Percentiles rank a stretch among this genome's conserved stretches.
Evolutionary conservation across 768 basidiomycete genomes (phyloP).

Genomic region (Lepiota brunneoincarnata): DNA sequence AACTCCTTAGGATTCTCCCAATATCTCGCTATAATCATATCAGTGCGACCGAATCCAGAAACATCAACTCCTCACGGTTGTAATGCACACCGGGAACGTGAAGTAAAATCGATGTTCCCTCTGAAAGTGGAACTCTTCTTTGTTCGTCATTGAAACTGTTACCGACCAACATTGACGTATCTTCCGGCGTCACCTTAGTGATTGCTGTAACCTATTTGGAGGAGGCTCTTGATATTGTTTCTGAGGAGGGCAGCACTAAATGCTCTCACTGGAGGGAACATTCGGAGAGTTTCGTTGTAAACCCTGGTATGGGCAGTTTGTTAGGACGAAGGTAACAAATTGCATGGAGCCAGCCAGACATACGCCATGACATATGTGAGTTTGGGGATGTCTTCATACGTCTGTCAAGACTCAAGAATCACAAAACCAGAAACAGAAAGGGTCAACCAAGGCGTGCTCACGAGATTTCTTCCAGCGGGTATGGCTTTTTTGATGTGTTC

Average conservation of each 20-base stretch:
- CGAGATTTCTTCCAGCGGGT: slow-evolving; percentile 28
- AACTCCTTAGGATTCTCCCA: slow-evolving; percentile 53
- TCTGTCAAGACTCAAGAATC: slow-evolving; percentile 28
- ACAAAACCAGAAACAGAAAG: too few relatives aligned
- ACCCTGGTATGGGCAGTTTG: slow-evolving; percentile 29
- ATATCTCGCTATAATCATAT: slow-evolving; percentile 39
- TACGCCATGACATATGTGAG: slow-evolving; percentile 39
- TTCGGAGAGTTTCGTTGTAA: slow-evolving; percentile 47
- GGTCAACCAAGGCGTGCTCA: slow-evolving; percentile 13
- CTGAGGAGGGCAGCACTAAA: slow-evolving; percentile 9
- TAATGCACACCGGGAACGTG: slow-evolving; percentile 5
- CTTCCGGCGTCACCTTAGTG: slow-evolving; percentile 45
- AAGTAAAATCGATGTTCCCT: slow-evolving; percentile 35
- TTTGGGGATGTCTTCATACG: slow-evolving; percentile 38
- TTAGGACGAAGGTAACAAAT: background rate
- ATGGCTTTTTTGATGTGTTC: slow-evolving; percentile 31
- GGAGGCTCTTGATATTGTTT: slow-evolving; percentile 20
- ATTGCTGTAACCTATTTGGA: slow-evolving; percentile 40
- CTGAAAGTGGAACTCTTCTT: slow-evolving; percentile 37
- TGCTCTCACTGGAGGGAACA: slow-evolving; percentile 44
- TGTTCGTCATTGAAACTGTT: slow-evolving; percentile 34
- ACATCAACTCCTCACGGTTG: slow-evolving; percentile 2
- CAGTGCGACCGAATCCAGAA: background rate
- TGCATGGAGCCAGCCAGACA: slow-evolving; percentile 10
- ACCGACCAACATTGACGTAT: slow-evolving; percentile 36